Conservation (phyloP, 1,284 basidiomycete species). For the Moesziomyces antarcticus region DNA sequence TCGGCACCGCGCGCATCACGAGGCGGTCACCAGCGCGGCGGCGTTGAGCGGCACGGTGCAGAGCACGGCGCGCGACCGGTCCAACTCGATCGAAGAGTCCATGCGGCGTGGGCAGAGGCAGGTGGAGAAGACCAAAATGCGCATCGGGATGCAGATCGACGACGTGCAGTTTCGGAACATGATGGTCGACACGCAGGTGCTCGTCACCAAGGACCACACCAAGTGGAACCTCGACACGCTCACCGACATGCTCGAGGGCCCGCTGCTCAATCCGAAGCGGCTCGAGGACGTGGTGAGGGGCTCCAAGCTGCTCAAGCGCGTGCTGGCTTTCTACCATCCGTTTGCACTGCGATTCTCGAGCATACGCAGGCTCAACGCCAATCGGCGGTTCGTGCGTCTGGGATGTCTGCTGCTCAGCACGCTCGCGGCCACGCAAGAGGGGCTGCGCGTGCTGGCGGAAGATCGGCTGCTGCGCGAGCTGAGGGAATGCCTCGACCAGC, state of each 20-base stretch:
- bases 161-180: conserved; percentile 65
- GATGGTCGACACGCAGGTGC: conserved; percentile 73
- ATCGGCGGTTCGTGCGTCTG: conserved; percentile 53
- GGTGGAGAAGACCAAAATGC: conserved; percentile 88
- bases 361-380: conserved; percentile 74
- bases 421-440: conserved; percentile 84
- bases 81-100: conserved; percentile 86
- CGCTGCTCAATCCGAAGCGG: conserved; percentile 88
- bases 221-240: conserved; percentile 93
- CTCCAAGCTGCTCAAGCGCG: conserved; percentile 83
- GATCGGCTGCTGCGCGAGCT: conserved; percentile 89
- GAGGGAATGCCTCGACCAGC: conserved; percentile 85
- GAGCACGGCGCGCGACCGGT: conserved; percentile 70
- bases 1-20: conserved; percentile 63
- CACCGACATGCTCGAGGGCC: conserved; percentile 90
- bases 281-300: conserved; percentile 94
- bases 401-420: conserved; percentile 81
- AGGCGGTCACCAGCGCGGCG: conserved; percentile 36
- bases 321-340: conserved; percentile 94
- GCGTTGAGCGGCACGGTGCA: conserved; percentile 24
- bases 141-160: conserved; percentile 79
- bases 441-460: conserved; percentile 83
- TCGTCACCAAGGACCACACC: conserved; percentile 85
- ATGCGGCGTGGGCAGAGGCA: conserved; percentile 76
- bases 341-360: conserved; percentile 86